Evolutionary conservation across 352 stramenopile species (phyloP).

Genomic region (Phytophthora brassicae): DNA sequence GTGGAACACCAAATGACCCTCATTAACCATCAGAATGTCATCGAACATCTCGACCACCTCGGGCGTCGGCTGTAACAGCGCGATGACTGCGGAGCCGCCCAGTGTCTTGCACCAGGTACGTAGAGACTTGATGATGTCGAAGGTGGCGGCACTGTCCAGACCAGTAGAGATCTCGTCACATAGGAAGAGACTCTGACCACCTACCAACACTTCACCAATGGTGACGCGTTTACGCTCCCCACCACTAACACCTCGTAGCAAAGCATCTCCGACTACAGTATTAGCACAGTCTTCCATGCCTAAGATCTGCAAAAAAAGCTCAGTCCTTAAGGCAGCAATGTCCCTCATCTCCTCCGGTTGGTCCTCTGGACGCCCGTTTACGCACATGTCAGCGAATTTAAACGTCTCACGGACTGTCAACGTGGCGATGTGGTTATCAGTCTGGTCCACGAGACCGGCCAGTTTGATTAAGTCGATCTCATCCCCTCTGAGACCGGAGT

Average conservation of each 20-base stretch:
- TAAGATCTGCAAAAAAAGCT: conserved; percentile 73
- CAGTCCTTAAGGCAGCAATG: conserved; percentile 54
- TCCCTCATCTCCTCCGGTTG: conserved; percentile 67
- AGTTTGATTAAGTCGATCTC: conserved; percentile 54
- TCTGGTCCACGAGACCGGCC: conserved; percentile 55
- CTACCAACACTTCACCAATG: conserved; percentile 90
- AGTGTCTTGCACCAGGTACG: conserved; percentile 42
- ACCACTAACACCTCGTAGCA: conserved; percentile 86
- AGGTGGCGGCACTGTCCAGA: conserved; percentile 86
- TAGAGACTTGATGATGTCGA: conserved; percentile 86
- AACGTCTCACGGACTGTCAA: conserved; percentile 94
- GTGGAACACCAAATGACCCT: conserved; percentile 92
- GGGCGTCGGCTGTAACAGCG: conserved; percentile 70
- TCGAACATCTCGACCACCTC: conserved; percentile 95
- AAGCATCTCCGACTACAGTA: conserved; percentile 89
- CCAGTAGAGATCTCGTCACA: conserved; percentile 94
- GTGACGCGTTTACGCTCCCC: conserved; percentile 89
- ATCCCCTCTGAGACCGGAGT: conserved; percentile 36
- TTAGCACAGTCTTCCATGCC: conserved; percentile 89
- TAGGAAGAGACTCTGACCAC: conserved; percentile 71
- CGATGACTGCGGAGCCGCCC: conserved; percentile 35
- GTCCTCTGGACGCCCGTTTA: conserved; percentile 47
- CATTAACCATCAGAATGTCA: conserved; percentile 91
- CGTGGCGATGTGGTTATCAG: conserved; percentile 84
- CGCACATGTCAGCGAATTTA: conserved; percentile 91